Conservation (phyloP, 148 eudicot species). For the Selenicereus undatus region DNA sequence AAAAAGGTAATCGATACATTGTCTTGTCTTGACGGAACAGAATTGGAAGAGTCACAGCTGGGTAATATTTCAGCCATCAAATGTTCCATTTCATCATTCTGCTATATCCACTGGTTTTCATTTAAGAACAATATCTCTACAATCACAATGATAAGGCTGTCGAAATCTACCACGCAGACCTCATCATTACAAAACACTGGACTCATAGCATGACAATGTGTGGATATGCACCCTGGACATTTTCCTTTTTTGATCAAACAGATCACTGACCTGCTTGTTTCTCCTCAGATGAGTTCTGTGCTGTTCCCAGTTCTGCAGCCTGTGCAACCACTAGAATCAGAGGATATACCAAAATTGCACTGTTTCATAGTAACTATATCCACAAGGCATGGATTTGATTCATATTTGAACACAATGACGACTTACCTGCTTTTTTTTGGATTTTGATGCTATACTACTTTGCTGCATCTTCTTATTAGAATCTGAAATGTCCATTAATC, state of each 20-base stretch:
- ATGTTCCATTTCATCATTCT: not conserved
- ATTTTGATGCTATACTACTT: conserved; percentile 24
- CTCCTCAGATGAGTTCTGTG: conserved; percentile 13
- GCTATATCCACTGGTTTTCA: no score
- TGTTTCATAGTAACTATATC: conserved; percentile 6
- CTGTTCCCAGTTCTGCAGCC: conserved; percentile 28
- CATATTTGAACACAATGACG: not conserved
- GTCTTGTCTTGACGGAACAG: no score
- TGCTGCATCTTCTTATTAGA: conserved; percentile 26
- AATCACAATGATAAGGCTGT: not conserved
- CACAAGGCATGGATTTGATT: not conserved
- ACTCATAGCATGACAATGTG: no score
- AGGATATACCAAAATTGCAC: not conserved
- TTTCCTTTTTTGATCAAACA: not conserved
- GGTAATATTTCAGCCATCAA: no score
- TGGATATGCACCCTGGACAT: not conserved
- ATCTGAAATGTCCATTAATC: conserved; percentile 27
- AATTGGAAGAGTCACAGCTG: no score
- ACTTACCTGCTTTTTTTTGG: conserved; percentile 26
- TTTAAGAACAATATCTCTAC: not conserved
- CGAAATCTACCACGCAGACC: not conserved
- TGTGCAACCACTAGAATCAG: conserved; percentile 26
- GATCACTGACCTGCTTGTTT: conserved; percentile 17
- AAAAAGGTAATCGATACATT: no score
- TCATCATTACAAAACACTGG: not conserved